Conservation (phyloP, 1,284 basidiomycete species). For the Leccinum subrobustum region DNA sequence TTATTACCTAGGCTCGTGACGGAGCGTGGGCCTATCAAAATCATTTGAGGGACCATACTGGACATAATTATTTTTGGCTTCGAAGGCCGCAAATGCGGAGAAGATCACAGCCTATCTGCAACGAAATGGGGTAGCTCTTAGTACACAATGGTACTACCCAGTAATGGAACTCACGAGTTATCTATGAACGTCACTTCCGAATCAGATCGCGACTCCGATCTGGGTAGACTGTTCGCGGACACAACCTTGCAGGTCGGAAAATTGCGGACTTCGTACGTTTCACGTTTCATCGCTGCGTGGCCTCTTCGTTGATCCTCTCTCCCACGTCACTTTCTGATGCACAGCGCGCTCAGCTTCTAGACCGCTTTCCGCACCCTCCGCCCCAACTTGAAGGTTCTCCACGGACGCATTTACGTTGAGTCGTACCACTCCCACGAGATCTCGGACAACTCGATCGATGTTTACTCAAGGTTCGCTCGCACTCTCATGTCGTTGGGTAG, state of each 20-base stretch:
- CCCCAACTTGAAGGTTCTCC: constrained; percentile 19
- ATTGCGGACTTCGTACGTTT: constrained; percentile 27
- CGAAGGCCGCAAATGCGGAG: no score
- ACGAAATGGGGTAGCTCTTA: no score
- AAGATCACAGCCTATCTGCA: no score
- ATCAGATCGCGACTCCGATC: no score
- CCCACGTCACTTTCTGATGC: constrained; percentile 22
- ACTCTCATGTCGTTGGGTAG: constrained; percentile 6
- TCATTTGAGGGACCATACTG: background rate
- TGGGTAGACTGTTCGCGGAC: background rate
- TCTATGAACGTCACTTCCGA: no score
- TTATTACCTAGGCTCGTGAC: background rate
- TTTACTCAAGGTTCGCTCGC: constrained; percentile 3
- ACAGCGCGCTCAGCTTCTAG: constrained; percentile 20
- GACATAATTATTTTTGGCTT: no score
- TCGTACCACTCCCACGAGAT: constrained; percentile 19
- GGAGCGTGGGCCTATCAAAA: background rate
- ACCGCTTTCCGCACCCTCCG: constrained; percentile 26
- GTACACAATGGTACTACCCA: no score
- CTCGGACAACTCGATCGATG: constrained; percentile 11
- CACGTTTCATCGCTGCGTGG: background rate
- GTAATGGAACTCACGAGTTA: no score
- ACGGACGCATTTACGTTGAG: constrained; percentile 24
- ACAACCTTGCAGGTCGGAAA: constrained; percentile 25
- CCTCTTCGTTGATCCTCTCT: background rate